A percentile compares a stretch with the other conserved stretches of the same genome.
These are phyloP conservation scores for Endothia cerciana DNA, from an alignment of 2,329 filamentous ascomycete genomes.

Conservation along the genomic window DNA sequence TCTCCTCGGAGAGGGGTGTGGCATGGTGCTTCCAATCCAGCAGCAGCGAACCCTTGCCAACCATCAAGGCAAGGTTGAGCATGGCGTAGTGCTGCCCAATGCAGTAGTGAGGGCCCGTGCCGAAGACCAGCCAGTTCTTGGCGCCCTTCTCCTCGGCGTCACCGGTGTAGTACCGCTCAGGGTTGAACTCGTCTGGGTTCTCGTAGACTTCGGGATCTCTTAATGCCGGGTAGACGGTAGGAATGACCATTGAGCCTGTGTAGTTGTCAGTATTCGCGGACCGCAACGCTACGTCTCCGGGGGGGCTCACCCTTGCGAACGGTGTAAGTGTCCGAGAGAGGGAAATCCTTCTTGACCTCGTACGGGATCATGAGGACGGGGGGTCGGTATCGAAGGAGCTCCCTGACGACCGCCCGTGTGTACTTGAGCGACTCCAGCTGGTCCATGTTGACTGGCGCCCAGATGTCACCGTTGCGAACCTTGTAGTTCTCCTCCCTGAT, in stretches of 20 bases:
- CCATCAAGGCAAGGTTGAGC: conserved; percentile 84
- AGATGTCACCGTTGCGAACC: conserved; percentile 73
- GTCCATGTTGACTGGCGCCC: conserved; percentile 76
- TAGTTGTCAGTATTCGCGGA: not conserved
- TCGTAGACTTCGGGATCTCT: conserved; percentile 93
- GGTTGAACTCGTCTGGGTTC: conserved; percentile 85
- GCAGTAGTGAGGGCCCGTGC: conserved; percentile 95
- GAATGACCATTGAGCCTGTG: conserved; percentile 84
- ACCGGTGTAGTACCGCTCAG: conserved; percentile 88
- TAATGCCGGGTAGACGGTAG: conserved; percentile 85
- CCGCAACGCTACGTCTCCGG: not conserved
- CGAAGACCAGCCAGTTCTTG: conserved; percentile 98
- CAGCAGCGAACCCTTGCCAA: conserved; percentile 85
- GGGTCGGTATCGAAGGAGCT: conserved; percentile 90
- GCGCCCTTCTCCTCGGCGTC: conserved; percentile 81
- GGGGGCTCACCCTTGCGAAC: conserved; percentile 73
- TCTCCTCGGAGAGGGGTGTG: conserved; percentile 85
- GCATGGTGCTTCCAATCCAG: conserved; percentile 90
- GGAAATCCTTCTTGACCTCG: conserved; percentile 91
- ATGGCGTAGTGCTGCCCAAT: conserved; percentile 91
- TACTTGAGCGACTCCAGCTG: conserved; percentile 87
- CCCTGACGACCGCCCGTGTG: conserved; percentile 88
- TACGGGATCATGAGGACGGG: conserved; percentile 98
- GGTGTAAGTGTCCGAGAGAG: conserved; percentile 85
- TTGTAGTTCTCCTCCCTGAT: conserved; percentile 88